Evolutionary conservation across 2,329 filamentous ascomycete genomes (phyloP).

Genomic region (Exserohilum turcica): DNA sequence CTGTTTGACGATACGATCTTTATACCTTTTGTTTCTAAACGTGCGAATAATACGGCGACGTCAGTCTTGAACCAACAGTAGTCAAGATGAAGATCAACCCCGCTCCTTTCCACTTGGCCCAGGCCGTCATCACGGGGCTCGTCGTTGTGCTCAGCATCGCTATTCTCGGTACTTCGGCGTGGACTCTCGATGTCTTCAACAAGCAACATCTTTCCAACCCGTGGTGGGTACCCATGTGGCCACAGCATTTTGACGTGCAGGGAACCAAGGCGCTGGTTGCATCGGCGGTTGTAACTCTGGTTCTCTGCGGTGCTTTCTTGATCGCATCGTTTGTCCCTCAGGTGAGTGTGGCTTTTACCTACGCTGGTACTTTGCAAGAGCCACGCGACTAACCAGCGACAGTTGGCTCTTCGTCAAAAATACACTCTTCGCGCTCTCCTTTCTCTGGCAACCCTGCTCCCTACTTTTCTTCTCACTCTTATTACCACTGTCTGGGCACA

Average conservation of each 20-base stretch:
- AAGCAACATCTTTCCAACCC: conserved; percentile 50
- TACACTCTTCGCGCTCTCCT: conserved; percentile 49
- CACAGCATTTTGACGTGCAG: conserved; percentile 53
- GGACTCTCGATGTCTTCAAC: conserved; percentile 52
- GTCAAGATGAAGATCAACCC: conserved; percentile 46
- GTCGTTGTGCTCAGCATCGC: conserved; percentile 49
- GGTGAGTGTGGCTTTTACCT: conserved; percentile 37
- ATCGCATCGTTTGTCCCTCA: conserved; percentile 42
- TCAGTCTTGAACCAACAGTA: not conserved
- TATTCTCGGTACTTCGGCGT: conserved; percentile 51
- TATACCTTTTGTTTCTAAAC: conserved; percentile 3
- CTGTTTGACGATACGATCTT: conserved; percentile 7
- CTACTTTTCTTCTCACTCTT: conserved; percentile 48
- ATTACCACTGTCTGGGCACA: conserved; percentile 50
- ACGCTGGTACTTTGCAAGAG: not conserved
- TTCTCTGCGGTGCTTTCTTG: conserved; percentile 48
- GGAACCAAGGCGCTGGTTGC: conserved; percentile 52
- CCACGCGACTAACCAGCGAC: conserved; percentile 2
- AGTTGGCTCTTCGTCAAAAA: conserved; percentile 42
- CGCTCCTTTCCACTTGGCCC: conserved; percentile 43
- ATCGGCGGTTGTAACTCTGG: conserved; percentile 44
- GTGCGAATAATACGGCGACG: conserved; percentile 2
- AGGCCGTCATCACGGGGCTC: conserved; percentile 42
- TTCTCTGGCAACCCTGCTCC: conserved; percentile 42
- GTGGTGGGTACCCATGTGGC: conserved; percentile 57